phyloP scores from a whole-genome alignment of 169 alveolate genomes.

The Plasmodium gonderi region DNA sequence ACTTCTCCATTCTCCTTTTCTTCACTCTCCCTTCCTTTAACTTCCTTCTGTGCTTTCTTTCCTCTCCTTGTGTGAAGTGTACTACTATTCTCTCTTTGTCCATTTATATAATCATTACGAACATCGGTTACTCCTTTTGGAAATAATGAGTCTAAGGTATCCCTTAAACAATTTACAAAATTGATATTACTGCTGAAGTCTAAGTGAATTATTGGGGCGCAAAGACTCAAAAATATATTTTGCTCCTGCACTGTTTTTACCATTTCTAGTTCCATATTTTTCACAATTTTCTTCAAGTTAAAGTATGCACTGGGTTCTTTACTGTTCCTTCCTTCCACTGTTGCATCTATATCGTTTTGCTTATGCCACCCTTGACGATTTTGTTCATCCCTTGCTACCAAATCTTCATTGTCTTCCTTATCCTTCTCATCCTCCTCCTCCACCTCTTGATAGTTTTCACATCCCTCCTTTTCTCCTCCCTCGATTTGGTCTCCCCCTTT shows the following conservation, averaged over 20 bases:
- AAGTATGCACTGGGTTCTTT: not conserved
- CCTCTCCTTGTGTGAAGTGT: not conserved
- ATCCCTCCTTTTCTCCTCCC: not conserved
- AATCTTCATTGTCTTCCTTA: not conserved
- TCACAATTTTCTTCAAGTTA: not conserved
- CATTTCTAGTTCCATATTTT: conserved; percentile 9
- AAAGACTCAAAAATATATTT: conserved; percentile 51
- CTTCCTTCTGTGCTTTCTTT: not conserved
- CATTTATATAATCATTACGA: not conserved
- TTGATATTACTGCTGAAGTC: conserved; percentile 37
- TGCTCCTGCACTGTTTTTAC: not conserved
- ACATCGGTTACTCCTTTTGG: not conserved
- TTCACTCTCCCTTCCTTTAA: not conserved
- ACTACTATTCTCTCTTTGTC: not conserved
- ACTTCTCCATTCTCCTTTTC: too few relatives aligned
- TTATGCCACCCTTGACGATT: not conserved
- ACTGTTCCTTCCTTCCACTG: not conserved
- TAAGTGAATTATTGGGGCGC: conserved; percentile 33
- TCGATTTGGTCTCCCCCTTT: too few relatives aligned
- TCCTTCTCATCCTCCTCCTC: not conserved
- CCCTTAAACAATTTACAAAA: conserved; percentile 18
- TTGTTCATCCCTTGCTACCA: not conserved
- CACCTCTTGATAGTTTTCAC: not conserved
- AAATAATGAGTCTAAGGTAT: not conserved
- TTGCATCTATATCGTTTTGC: not conserved